Percentiles rank a stretch among this genome's conserved stretches.
Evolutionary conservation across 2,329 filamentous ascomycete genomes (phyloP).

Genomic region (Diaporthe destruens): DNA sequence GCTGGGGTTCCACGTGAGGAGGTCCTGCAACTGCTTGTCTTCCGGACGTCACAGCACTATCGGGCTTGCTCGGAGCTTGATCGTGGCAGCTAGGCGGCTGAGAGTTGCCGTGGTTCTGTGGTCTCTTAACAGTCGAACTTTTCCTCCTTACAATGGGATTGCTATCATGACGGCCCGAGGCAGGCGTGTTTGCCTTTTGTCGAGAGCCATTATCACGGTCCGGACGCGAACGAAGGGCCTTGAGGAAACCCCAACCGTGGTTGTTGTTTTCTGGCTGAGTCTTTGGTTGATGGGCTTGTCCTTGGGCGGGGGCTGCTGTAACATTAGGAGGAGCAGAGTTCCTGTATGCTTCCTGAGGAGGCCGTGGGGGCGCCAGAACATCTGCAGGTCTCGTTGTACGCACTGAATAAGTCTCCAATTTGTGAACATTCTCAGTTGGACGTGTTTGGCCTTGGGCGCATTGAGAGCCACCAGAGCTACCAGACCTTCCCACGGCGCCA

Average conservation of each 20-base stretch:
- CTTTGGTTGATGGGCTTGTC: not conserved
- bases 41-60: too few species aligned
- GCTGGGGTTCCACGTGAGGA: not conserved
- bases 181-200: not conserved
- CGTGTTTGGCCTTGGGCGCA: not conserved
- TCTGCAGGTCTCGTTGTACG: not conserved
- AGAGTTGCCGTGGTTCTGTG: too few species aligned
- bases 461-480: not conserved
- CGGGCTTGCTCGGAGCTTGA: not conserved
- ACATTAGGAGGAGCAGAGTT: not conserved
- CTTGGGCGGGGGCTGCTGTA: too few species aligned
- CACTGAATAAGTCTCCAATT: too few species aligned
- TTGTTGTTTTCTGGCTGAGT: too few species aligned
- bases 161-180: too few species aligned
- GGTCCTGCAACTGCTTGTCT: too few species aligned
- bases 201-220: not conserved
- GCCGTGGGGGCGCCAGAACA: too few species aligned
- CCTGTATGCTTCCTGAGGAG: not conserved
- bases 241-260: not conserved
- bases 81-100: too few species aligned
- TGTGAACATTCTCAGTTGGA: fast-evolving
- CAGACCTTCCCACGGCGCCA: not conserved
- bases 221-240: too few species aligned
- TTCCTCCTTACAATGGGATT: too few species aligned
- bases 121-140: not conserved